These are phyloP conservation scores for Colletotrichum destructivum DNA, from an alignment of 2,329 filamentous ascomycete species.

Conservation along the genomic window DNA sequence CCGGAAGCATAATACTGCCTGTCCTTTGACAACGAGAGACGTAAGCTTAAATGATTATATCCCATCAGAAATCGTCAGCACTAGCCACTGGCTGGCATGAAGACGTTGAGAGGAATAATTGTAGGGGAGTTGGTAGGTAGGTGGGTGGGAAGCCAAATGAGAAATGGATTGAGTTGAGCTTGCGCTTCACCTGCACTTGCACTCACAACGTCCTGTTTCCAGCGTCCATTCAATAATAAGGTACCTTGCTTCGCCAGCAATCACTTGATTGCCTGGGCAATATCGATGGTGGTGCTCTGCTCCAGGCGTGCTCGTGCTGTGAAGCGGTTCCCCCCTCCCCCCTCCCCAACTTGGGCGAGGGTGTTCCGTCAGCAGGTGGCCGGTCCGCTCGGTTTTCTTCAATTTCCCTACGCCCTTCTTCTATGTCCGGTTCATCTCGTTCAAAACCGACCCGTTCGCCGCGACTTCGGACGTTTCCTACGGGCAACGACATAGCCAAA, in stretches of 20 bases:
- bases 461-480: conserved; percentile 1
- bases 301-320: conserved; percentile 15
- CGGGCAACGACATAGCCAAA: background rate
- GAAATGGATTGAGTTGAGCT: background rate
- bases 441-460: conserved; percentile 5
- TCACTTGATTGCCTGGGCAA: background rate
- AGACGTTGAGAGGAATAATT: background rate
- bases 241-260: background rate
- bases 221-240: too few species aligned
- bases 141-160: background rate
- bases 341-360: conserved; percentile 15
- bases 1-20: conserved; percentile 25
- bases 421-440: conserved; percentile 13
- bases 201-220: background rate
- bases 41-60: conserved; percentile 15
- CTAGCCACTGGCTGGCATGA: conserved; percentile 12
- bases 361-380: conserved; percentile 26
- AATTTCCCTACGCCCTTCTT: background rate
- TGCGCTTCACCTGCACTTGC: background rate
- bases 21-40: background rate
- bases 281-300: conserved; percentile 4
- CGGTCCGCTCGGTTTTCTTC: background rate
- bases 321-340: background rate
- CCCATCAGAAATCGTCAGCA: conserved; percentile 28
- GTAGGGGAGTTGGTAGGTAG: background rate